Evolutionary conservation across 768 basidiomycete genomes (phyloP), one percentile per base, ranked within the genome.

Genomic region (Tremella mesenterica): DNA sequence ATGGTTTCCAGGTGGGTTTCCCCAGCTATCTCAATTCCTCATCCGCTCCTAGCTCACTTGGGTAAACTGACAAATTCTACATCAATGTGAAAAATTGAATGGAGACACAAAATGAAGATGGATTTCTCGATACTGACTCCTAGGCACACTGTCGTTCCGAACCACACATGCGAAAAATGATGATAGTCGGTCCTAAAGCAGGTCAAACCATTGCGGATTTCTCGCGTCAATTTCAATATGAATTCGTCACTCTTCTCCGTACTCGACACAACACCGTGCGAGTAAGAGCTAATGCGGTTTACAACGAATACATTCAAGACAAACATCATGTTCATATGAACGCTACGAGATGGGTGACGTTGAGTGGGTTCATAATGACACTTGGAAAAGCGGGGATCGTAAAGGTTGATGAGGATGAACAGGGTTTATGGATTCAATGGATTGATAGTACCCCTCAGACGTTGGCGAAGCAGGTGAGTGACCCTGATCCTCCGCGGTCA

Each of bases 321-420:
- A 92, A 91, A 75, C 70, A 76, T 41, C 95, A 97, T 73, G 77
- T 95, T 27, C 95, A 99, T 77, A 99, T 99, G 95, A 99, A 99
- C 74, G 76, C 92, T 5, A 97, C 95, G 13, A 84, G 88, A 45
- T 99, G 93, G 91, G 88, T 96, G 26, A 95, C 95, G 12, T 79
- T 97, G 65, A 88, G 88, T n/a, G 93, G 93, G 72, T 99, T 97
- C 61, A 78, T 81, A 61, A 91, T 93, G 73, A 82, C 90, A 63
- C 79, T 99, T 27, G 92, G 93, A 1, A 79, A 88, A 31, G 76
- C 78, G 1, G 92, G 95, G 29, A 78, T 95, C 51, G 88, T 85
- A 4, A 81, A 87, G 59, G 95, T 95, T 25, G 95, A 97, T 69
- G 93, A 97, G 76, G 96, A 90, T 41, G 95, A 97, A 76, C 95